These are phyloP conservation scores for Pythium dissotocum DNA, from an alignment of 352 stramenopile genomes.

Conservation along the genomic window DNA sequence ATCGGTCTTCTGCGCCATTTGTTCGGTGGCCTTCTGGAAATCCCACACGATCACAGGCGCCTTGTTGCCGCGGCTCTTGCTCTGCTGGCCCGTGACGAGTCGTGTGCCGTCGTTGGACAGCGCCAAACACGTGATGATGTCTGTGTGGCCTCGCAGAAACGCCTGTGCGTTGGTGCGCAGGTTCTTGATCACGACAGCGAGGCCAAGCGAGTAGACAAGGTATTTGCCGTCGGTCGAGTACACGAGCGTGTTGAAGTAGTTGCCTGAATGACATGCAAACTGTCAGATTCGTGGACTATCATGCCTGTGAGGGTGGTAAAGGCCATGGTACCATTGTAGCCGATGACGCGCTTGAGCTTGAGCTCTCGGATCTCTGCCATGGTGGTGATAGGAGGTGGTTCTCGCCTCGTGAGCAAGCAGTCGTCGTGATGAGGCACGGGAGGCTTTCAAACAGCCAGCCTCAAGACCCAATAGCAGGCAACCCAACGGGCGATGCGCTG, in stretches of 20 bases:
- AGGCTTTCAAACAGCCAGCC: not conserved
- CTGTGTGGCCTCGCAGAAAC: conserved; percentile 92
- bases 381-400: not conserved
- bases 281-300: not conserved
- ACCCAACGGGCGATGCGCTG: too few relatives aligned
- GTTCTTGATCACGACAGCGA: conserved; percentile 85
- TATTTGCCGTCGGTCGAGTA: conserved; percentile 81
- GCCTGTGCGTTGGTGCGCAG: conserved; percentile 70
- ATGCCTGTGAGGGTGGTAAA: not conserved
- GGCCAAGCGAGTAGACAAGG: conserved; percentile 86
- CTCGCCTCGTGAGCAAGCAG: not conserved
- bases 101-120: conserved; percentile 90
- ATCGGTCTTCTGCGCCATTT: conserved; percentile 64
- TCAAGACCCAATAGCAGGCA: not conserved
- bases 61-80: conserved; percentile 92
- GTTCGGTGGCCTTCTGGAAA: conserved; percentile 77
- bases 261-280: conserved; percentile 27
- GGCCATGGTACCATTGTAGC: conserved; percentile 68
- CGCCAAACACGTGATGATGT: conserved; percentile 92
- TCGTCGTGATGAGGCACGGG: conserved; percentile 1
- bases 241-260: conserved; percentile 62
- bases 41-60: conserved; percentile 96
- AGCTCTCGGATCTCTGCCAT: conserved; percentile 79
- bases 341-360: conserved; percentile 74
- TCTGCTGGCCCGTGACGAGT: conserved; percentile 91